phyloP scores from a whole-genome alignment of 2,329 filamentous ascomycete genomes.

The Ophiosphaerella korrae region DNA sequence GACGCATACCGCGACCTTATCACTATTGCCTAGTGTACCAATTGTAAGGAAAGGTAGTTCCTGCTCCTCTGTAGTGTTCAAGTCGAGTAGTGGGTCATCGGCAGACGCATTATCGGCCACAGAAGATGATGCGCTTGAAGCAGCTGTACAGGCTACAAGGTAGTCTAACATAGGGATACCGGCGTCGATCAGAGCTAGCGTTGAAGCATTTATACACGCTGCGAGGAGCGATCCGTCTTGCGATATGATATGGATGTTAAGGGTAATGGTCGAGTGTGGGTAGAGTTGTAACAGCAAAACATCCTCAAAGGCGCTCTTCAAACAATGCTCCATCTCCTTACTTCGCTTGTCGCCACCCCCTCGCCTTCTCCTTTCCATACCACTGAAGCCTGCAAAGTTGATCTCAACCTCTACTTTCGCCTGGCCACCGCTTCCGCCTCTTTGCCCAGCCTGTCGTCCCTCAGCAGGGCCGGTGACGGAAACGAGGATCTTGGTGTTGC shows the following conservation, averaged over 20 bases:
- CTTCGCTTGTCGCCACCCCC: conserved; percentile 65
- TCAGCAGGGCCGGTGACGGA: conserved; percentile 87
- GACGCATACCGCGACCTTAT: conserved; percentile 77
- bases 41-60: conserved; percentile 90
- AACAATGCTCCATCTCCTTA: conserved; percentile 78
- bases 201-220: conserved; percentile 87
- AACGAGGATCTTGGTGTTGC: conserved; percentile 96
- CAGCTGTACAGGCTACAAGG: conserved; percentile 84
- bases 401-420: conserved; percentile 81
- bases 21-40: conserved; percentile 74
- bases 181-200: conserved; percentile 89
- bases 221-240: conserved; percentile 91
- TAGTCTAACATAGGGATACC: conserved; percentile 96
- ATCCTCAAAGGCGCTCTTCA: conserved; percentile 75
- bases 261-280: conserved; percentile 81
- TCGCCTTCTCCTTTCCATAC: conserved; percentile 77
- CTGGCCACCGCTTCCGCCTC: conserved; percentile 54
- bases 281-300: conserved; percentile 86
- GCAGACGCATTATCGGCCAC: conserved; percentile 63
- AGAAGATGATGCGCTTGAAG: conserved; percentile 67
- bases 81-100: conserved; percentile 78
- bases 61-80: conserved; percentile 80
- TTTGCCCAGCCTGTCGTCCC: conserved; percentile 57
- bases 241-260: conserved; percentile 84
- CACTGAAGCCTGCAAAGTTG: conserved; percentile 84